Percentiles rank a stretch among this genome's conserved stretches.
phyloP scores from a whole-genome alignment of 495 filamentous ascomycete species.

The Bacidia rubella region DNA sequence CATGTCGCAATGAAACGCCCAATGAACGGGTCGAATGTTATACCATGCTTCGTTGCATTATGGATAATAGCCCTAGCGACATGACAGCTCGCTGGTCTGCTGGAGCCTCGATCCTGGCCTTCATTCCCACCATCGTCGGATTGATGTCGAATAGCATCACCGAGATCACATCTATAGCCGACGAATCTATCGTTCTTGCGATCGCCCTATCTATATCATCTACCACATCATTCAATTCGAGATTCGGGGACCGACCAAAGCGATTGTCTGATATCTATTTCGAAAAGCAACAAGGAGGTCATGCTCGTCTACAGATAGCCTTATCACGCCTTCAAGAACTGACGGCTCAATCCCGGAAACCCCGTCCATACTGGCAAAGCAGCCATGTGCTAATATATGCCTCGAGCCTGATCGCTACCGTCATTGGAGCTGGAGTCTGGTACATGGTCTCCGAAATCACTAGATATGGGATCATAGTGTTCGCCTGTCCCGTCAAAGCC shows the following conservation, averaged over 20 bases:
- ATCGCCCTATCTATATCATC: constrained; percentile 6
- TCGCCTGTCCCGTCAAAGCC: constrained; percentile 6
- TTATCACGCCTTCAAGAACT: neutral
- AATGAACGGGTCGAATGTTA: constrained; percentile 5
- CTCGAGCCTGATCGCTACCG: neutral
- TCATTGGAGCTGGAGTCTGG: constrained; percentile 2
- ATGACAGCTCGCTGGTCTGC: constrained; percentile 11
- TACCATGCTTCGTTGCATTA: constrained; percentile 7
- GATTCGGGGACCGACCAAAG: constrained; percentile 5
- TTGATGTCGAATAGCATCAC: constrained; percentile 14
- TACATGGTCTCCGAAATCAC: constrained; percentile 9
- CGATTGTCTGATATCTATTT: neutral
- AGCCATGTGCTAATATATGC: neutral
- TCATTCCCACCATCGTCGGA: constrained; percentile 13
- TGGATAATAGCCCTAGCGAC: constrained; percentile 6
- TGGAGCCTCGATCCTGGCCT: constrained; percentile 9
- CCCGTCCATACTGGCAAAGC: neutral
- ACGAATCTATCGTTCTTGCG: constrained; percentile 8
- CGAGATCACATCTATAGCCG: constrained; percentile 9
- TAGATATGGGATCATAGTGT: constrained; percentile 5
- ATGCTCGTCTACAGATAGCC: neutral
- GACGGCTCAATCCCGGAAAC: neutral
- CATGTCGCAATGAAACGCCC: neutral
- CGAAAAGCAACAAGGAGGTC: too few species aligned
- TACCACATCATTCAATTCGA: constrained; percentile 8